Evolutionary conservation across 2,329 filamentous ascomycete species (phyloP).

Genomic region (Bipolaris gigantea): DNA sequence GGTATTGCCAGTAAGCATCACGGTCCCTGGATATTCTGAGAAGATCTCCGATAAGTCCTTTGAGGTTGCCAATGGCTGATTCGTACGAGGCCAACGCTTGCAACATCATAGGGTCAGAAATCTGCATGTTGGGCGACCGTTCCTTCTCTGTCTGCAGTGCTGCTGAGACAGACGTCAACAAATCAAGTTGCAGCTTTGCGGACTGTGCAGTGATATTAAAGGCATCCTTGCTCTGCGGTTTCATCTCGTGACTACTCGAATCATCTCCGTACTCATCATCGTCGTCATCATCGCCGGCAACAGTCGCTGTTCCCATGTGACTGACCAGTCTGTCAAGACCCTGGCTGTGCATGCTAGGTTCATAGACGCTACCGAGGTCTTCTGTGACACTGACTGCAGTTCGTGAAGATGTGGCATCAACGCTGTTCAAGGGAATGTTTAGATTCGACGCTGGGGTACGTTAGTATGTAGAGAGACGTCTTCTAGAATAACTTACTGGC

Average conservation of each 20-base stretch:
- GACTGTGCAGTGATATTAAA: slow-evolving; percentile 98
- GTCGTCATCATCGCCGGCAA: slow-evolving; percentile 62
- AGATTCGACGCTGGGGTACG: slow-evolving; percentile 46
- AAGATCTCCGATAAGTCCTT: slow-evolving; percentile 80
- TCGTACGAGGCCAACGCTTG: slow-evolving; percentile 86
- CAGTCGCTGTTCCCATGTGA: slow-evolving; percentile 52
- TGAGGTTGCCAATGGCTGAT: slow-evolving; percentile 83
- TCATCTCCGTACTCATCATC: slow-evolving; percentile 80
- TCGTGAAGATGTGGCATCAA: slow-evolving; percentile 34
- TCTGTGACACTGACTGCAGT: slow-evolving; percentile 55
- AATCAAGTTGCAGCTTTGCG: slow-evolving; percentile 86
- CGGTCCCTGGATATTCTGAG: slow-evolving; percentile 91
- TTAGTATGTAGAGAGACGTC: slow-evolving; percentile 1
- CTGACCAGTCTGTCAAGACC: slow-evolving; percentile 55
- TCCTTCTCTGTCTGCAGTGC: slow-evolving; percentile 73
- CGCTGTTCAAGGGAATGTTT: slow-evolving; percentile 53
- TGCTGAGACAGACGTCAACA: slow-evolving; percentile 81
- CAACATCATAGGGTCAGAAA: slow-evolving; percentile 75
- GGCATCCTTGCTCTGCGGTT: slow-evolving; percentile 80
- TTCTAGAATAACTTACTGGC: slow-evolving; percentile 26
- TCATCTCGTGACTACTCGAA: slow-evolving; percentile 73
- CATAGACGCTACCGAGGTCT: slow-evolving; percentile 61
- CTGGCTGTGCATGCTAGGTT: slow-evolving; percentile 59
- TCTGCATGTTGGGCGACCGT: slow-evolving; percentile 68
- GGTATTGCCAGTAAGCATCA: slow-evolving; percentile 96